Conservation (phyloP, 495 filamentous ascomycete genomes). For the Aspergillus bertholletiae region DNA sequence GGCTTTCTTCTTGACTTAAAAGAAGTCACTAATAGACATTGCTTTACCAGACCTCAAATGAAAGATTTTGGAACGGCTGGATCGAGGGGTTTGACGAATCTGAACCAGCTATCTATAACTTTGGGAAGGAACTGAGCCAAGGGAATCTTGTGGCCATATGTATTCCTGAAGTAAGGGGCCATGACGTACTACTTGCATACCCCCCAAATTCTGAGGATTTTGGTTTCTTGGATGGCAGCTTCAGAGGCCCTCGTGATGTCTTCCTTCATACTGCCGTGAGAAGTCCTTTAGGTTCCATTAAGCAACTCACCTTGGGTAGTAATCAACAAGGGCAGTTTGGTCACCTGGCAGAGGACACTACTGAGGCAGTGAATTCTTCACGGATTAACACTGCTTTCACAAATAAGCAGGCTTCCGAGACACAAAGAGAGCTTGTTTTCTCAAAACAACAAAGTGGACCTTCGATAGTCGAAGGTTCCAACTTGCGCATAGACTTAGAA, state of each 20-base stretch:
- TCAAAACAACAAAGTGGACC: not conserved
- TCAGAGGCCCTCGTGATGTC: not conserved
- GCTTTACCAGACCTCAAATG: not conserved
- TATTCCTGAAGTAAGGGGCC: slow-evolving; percentile 3
- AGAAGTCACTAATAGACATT: not conserved
- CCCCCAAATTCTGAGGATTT: slow-evolving; percentile 23
- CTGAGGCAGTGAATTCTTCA: not conserved
- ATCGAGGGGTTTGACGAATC: slow-evolving; percentile 35
- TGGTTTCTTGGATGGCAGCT: slow-evolving; percentile 9
- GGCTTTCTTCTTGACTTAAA: not conserved
- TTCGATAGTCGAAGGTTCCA: not conserved
- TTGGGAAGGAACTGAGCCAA: slow-evolving; percentile 25
- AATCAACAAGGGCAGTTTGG: not conserved
- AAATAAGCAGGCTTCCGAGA: not conserved
- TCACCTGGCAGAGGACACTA: not conserved
- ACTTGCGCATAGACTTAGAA: not conserved
- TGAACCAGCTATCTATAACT: slow-evolving; percentile 20
- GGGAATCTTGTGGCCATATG: slow-evolving; percentile 24
- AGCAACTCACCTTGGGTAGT: not conserved
- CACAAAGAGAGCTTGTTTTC: not conserved
- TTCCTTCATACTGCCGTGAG: slow-evolving; percentile 26
- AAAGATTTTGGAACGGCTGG: slow-evolving; percentile 26
- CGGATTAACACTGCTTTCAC: not conserved
- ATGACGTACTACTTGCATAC: slow-evolving; percentile 27
- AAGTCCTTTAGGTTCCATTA: slow-evolving; percentile 5